A percentile compares a stretch with the other conserved stretches of the same genome.
phyloP scores from a whole-genome alignment of 768 basidiomycete species.

The Serendipita sp. region DNA sequence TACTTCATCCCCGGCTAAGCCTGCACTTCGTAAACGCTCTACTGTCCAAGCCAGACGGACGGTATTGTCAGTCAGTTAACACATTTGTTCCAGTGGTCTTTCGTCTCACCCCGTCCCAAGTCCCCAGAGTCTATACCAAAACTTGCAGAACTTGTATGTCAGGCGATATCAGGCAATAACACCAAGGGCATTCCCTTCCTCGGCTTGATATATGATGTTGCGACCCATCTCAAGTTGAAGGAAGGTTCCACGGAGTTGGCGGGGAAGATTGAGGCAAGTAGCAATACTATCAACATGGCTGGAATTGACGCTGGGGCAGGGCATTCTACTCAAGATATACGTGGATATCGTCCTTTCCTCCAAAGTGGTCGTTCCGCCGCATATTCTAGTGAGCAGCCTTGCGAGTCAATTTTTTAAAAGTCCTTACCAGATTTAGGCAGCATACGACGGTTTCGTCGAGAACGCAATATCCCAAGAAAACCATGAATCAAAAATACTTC shows the following conservation, averaged over 20 bases:
- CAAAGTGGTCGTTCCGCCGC: slow-evolving; percentile 39
- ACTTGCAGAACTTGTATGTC: not conserved
- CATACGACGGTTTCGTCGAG: slow-evolving; percentile 45
- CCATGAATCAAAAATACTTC: slow-evolving; percentile 37
- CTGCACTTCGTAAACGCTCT: slow-evolving; percentile 42
- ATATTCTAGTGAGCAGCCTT: slow-evolving; percentile 34
- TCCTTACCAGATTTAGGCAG: slow-evolving; percentile 20
- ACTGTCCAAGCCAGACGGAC: slow-evolving; percentile 47
- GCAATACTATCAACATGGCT: not conserved
- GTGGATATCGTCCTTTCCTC: slow-evolving; percentile 46
- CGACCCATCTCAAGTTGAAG: slow-evolving; percentile 30
- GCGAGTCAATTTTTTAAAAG: slow-evolving; percentile 9
- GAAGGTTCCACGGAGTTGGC: too few relatives aligned
- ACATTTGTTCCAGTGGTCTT: not conserved
- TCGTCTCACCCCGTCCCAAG: slow-evolving; percentile 12
- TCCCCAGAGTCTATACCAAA: slow-evolving; percentile 33
- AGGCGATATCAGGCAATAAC: too few relatives aligned
- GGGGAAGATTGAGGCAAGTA: too few relatives aligned
- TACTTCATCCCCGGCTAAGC: slow-evolving; percentile 35
- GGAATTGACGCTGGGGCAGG: slow-evolving; percentile 20
- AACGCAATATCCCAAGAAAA: slow-evolving; percentile 34
- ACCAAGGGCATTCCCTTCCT: too few relatives aligned
- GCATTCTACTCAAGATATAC: slow-evolving; percentile 44
- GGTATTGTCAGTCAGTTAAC: slow-evolving; percentile 37
- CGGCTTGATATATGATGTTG: slow-evolving; percentile 29